Conservation (phyloP, 176 grass and related monocot species). For the Aechmea fasciata region DNA sequence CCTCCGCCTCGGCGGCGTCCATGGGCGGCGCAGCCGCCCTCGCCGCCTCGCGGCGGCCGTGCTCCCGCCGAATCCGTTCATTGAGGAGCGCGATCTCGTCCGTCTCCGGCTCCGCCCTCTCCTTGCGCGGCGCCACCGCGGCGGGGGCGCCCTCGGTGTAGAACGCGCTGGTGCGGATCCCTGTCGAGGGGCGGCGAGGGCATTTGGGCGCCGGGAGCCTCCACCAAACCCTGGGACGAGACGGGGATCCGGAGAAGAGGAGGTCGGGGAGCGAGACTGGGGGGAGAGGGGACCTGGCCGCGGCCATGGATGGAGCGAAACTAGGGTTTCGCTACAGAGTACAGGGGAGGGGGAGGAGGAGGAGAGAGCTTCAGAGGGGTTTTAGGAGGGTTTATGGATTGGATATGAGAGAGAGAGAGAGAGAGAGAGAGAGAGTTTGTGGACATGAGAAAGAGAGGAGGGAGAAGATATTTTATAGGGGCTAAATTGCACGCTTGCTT, state of each 20-base stretch:
- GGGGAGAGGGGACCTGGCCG: neutral
- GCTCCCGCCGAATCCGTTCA: slow-evolving; percentile 44
- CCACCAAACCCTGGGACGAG: neutral
- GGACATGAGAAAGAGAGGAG: too few species aligned
- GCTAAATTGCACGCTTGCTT: too few species aligned
- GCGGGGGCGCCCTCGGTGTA: slow-evolving; percentile 19
- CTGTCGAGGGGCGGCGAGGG: neutral
- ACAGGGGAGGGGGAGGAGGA: neutral
- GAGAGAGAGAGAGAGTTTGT: neutral
- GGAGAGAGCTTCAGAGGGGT: neutral
- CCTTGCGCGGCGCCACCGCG: neutral
- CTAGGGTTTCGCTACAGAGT: neutral
- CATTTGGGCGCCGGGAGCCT: slow-evolving; percentile 15
- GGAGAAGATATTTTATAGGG: too few species aligned
- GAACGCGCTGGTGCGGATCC: slow-evolving; percentile 23
- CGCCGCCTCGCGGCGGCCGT: slow-evolving; percentile 27
- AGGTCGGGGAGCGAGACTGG: slow-evolving; percentile 1
- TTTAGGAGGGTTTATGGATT: slow-evolving; percentile 34
- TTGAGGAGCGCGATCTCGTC: slow-evolving; percentile 72
- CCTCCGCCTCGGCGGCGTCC: slow-evolving; percentile 54
- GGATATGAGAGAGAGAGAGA: slow-evolving; percentile 15
- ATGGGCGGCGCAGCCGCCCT: slow-evolving; percentile 6
- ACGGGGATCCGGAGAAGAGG: slow-evolving; percentile 3
- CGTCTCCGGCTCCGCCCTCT: slow-evolving; percentile 11
- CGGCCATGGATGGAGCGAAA: slow-evolving; percentile 14